phyloP scores from a whole-genome alignment of 2,329 filamentous ascomycete genomes.

The Aspergillus fumigatus region DNA sequence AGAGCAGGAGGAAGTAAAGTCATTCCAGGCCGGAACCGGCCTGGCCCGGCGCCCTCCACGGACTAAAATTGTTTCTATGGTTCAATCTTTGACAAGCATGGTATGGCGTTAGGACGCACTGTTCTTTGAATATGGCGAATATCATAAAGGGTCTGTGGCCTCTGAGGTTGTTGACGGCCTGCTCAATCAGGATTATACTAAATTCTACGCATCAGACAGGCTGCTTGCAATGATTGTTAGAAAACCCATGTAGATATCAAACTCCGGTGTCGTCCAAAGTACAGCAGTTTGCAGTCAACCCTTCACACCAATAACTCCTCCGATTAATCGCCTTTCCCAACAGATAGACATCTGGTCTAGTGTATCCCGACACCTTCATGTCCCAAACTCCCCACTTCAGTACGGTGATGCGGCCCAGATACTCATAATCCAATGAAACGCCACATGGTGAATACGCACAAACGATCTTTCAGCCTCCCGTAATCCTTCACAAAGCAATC shows the following conservation, averaged over 20 bases:
- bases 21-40: background rate
- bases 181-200: background rate
- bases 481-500: background rate
- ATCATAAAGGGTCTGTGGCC: background rate
- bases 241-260: background rate
- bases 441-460: background rate
- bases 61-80: background rate
- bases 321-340: background rate
- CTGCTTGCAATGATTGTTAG: background rate
- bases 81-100: background rate
- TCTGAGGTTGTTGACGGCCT: background rate
- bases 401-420: background rate
- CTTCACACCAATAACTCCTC: background rate
- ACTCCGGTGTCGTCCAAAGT: background rate
- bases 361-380: background rate
- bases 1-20: conserved; percentile 48
- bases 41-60: background rate
- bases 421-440: background rate
- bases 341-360: background rate
- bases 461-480: background rate
- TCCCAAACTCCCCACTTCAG: background rate
- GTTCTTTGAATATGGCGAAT: background rate
- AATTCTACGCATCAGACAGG: background rate
- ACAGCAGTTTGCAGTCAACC: background rate
- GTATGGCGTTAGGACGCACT: background rate